These are phyloP conservation scores for Suhomyces canberraensis DNA, from an alignment of 805 yeast species.

Conservation along the genomic window DNA sequence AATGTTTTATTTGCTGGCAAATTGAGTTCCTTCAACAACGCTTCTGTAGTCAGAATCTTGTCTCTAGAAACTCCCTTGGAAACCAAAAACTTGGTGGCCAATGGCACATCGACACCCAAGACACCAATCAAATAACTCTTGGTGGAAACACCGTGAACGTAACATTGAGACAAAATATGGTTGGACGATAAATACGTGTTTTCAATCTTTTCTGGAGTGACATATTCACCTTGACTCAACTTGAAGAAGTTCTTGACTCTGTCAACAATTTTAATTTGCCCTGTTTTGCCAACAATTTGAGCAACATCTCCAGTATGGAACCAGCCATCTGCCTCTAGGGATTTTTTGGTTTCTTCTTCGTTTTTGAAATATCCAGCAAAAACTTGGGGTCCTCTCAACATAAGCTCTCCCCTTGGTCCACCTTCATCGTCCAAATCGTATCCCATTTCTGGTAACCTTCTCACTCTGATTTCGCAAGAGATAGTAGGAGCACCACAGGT, in stretches of 20 bases:
- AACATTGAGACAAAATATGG: constrained; percentile 18
- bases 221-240: constrained; percentile 31
- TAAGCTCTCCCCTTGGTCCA: constrained; percentile 27
- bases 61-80: constrained; percentile 7
- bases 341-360: constrained; percentile 21
- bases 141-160: constrained; percentile 23
- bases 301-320: constrained; percentile 26
- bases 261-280: constrained; percentile 24
- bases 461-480: constrained; percentile 18
- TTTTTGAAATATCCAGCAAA: constrained; percentile 25
- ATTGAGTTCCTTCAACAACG: constrained; percentile 10
- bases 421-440: constrained; percentile 18
- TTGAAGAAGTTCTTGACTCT: constrained; percentile 34
- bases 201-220: constrained; percentile 30
- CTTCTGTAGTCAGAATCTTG: constrained; percentile 6
- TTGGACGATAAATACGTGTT: constrained; percentile 20
- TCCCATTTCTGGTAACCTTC: constrained; percentile 24
- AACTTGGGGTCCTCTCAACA: constrained; percentile 25
- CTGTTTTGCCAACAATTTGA: constrained; percentile 11
- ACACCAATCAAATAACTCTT: constrained; percentile 21
- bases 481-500: constrained; percentile 21
- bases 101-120: constrained; percentile 21
- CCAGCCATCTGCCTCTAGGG: constrained; percentile 23
- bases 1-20: constrained; percentile 16
- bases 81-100: constrained; percentile 14